Percentiles rank a stretch among this genome's conserved stretches.
Evolutionary conservation across 352 stramenopile genomes (phyloP).

Genomic region (Globisporangium abappressorium): DNA sequence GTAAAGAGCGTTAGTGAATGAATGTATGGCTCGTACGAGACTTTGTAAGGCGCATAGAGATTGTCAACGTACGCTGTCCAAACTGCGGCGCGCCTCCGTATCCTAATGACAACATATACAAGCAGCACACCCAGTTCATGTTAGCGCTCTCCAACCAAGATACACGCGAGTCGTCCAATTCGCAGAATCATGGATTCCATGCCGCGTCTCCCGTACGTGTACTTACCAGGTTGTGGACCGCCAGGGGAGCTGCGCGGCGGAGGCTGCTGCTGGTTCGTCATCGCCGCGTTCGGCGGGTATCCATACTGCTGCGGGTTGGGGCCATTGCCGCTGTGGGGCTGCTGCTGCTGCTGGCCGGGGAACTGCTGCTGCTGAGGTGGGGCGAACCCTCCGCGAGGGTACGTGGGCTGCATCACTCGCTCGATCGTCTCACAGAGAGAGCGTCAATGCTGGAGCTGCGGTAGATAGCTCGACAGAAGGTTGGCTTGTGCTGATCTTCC

Average conservation of each 20-base stretch:
- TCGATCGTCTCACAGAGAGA: constrained; percentile 1
- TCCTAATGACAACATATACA: not conserved
- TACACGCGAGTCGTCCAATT: not conserved
- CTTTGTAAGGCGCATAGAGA: not conserved
- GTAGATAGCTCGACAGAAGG: too few relatives aligned
- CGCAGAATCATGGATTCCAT: not conserved
- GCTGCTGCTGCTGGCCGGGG: constrained; percentile 23
- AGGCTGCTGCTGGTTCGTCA: constrained; percentile 12
- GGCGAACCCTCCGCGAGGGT: constrained; percentile 34
- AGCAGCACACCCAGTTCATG: not conserved
- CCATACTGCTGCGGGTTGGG: constrained; percentile 8
- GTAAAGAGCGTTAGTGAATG: not conserved
- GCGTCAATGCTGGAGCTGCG: not conserved
- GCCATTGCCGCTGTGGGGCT: constrained; percentile 22
- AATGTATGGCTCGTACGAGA: not conserved
- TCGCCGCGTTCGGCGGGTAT: constrained; percentile 12
- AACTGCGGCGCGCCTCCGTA: constrained; percentile 19
- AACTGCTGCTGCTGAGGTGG: constrained; percentile 17
- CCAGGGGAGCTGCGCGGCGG: constrained; percentile 10
- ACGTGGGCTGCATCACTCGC: constrained; percentile 39
- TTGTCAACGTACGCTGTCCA: constrained; percentile 10
- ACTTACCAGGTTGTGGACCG: constrained; percentile 12
- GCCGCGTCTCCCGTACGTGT: too few relatives aligned
- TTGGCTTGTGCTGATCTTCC: not conserved
- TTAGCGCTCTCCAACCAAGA: not conserved